A percentile compares a stretch with the other conserved stretches of the same genome.
Evolutionary conservation across 352 stramenopile species (phyloP).

Genomic region (Pythium pectinolyticum): DNA sequence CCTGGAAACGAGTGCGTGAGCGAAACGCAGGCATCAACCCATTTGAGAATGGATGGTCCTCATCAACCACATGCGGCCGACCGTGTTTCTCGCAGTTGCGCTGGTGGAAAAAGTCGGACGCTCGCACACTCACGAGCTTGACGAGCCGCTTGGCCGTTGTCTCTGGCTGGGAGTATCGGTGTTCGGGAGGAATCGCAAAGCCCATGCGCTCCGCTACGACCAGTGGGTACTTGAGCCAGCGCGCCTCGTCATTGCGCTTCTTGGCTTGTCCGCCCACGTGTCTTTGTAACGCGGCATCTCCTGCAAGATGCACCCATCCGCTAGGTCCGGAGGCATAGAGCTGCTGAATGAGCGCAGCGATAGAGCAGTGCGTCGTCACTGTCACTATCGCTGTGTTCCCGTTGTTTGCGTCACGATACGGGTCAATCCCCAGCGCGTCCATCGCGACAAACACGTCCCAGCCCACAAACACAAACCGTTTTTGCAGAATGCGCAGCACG

Average conservation of each 20-base stretch:
- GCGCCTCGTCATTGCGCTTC: neutral
- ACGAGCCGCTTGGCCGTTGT: too few species aligned
- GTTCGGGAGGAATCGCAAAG: too few species aligned
- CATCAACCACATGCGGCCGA: too few species aligned
- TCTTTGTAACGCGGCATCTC: conserved; percentile 32
- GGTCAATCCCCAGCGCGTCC: conserved; percentile 8
- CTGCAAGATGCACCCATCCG: conserved; percentile 25
- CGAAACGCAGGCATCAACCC: neutral
- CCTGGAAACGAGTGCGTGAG: too few species aligned
- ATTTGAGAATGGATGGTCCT: neutral
- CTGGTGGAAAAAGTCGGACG: too few species aligned
- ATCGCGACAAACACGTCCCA: conserved; percentile 28
- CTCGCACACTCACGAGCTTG: too few species aligned
- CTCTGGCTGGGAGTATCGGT: too few species aligned
- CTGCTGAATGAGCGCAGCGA: conserved; percentile 28
- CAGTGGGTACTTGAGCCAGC: neutral
- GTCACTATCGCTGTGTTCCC: neutral
- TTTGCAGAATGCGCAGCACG: conserved; percentile 29
- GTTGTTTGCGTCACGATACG: neutral
- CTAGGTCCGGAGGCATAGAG: conserved; percentile 31
- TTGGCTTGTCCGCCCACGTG: too few species aligned
- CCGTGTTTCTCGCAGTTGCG: too few species aligned
- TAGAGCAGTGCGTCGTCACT: conserved; percentile 27
- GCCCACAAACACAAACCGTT: conserved; percentile 32
- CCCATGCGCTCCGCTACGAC: neutral